Conservation (phyloP, 2,329 filamentous ascomycete genomes). For the Alternaria conjuncta region DNA sequence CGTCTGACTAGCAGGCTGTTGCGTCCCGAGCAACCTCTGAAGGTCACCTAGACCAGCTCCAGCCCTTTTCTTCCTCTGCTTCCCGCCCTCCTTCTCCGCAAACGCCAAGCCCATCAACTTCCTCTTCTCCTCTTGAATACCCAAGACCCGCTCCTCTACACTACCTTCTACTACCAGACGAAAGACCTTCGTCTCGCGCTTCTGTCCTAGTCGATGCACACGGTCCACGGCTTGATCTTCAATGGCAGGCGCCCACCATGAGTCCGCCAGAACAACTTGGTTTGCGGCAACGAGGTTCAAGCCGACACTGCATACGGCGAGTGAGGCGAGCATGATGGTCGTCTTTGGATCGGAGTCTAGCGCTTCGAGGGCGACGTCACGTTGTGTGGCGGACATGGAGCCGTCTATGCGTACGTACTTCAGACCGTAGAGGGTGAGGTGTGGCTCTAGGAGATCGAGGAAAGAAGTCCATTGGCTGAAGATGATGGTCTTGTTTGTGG, state of each 20-base stretch:
- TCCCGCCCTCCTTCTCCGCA: conserved; percentile 69
- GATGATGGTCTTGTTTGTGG: conserved; percentile 70
- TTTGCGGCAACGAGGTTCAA: conserved; percentile 86
- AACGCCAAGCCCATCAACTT: conserved; percentile 80
- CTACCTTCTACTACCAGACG: conserved; percentile 79
- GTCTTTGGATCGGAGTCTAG: conserved; percentile 72
- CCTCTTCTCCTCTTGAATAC: conserved; percentile 80
- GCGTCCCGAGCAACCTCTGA: conserved; percentile 47
- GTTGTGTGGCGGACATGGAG: conserved; percentile 71
- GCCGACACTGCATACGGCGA: conserved; percentile 83
- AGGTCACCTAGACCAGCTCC: conserved; percentile 56
- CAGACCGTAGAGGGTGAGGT: conserved; percentile 67
- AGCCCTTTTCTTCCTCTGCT: conserved; percentile 52
- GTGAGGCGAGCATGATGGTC: conserved; percentile 79
- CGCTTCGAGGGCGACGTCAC: conserved; percentile 73
- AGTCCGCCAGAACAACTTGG: conserved; percentile 82
- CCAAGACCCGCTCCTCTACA: conserved; percentile 81
- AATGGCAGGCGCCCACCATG: conserved; percentile 90
- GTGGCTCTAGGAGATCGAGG: conserved; percentile 72
- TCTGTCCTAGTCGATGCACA: conserved; percentile 86
- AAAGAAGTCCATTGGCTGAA: conserved; percentile 83
- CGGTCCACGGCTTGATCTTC: conserved; percentile 91
- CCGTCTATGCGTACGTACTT: conserved; percentile 79
- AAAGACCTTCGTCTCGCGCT: conserved; percentile 77
- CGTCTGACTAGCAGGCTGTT: conserved; percentile 5